Evolutionary conservation across 1,284 basidiomycete genomes (phyloP).

Genomic region (Thecaphora thlaspeos): DNA sequence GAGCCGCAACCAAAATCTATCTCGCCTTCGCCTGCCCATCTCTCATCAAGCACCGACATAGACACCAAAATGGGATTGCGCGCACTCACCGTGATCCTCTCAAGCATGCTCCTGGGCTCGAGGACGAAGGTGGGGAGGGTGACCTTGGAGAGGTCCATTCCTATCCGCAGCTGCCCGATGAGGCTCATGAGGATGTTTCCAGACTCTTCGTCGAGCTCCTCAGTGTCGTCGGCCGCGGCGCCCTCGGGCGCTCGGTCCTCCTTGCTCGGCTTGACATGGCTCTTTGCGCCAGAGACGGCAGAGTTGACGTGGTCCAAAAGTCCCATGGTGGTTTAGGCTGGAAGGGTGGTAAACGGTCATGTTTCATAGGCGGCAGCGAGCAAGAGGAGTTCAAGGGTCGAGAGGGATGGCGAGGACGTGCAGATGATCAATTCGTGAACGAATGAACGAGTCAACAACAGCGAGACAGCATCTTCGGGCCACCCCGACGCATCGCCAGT

Average conservation of each 20-base stretch:
- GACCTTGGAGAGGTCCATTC: constrained; percentile 93
- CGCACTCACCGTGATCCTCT: constrained; percentile 61
- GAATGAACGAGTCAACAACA: too few relatives aligned
- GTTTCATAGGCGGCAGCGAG: too few relatives aligned
- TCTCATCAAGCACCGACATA: too few relatives aligned
- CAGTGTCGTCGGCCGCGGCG: constrained; percentile 54
- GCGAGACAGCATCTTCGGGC: too few relatives aligned
- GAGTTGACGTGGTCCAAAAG: constrained; percentile 48
- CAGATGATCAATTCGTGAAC: too few relatives aligned
- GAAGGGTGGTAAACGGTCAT: background rate
- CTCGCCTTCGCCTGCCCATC: too few relatives aligned
- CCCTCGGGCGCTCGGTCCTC: constrained; percentile 55
- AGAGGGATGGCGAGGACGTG: too few relatives aligned
- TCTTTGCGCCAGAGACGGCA: constrained; percentile 46
- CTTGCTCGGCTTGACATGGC: constrained; percentile 38
- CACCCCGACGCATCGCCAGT: too few relatives aligned
- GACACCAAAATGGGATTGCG: too few relatives aligned
- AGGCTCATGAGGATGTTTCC: constrained; percentile 61
- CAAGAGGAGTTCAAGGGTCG: too few relatives aligned
- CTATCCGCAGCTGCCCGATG: constrained; percentile 81
- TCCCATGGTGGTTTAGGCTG: constrained; percentile 30
- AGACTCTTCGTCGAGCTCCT: constrained; percentile 59
- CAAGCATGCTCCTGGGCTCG: constrained; percentile 56
- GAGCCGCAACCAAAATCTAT: too few relatives aligned
- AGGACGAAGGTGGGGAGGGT: constrained; percentile 62